Evolutionary conservation across 441 rosid species (phyloP), one percentile per base, ranked within the genome.

Genomic region (Geranium incanum): DNA sequence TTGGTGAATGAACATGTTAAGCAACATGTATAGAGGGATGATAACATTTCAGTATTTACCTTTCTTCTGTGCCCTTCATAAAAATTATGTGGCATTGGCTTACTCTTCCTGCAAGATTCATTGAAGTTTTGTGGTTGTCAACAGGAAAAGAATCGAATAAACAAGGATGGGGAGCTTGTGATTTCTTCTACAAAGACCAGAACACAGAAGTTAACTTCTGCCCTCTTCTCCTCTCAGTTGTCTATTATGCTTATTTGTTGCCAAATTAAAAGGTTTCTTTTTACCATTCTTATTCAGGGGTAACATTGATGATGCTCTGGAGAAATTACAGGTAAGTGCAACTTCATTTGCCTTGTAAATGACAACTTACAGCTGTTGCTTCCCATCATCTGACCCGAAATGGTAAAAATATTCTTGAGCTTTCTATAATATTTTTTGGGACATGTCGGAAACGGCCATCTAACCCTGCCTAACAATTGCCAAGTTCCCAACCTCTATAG

Each of bases 71-170:
- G 48, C 8, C 6, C 48, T 48, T 48, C 12, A 3, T 12, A 8
- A 7, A 48, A 6, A 48, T 7, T 48, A 48, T 12, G 7, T 48
- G 55, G 3, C 55, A 48, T 48, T 48, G 63, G 63, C 28, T 57
- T 57, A 57, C 28, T 19, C 9, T 6, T 5, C 19, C 63, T 57
- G 63, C 19, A 57, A 0, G 19, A 16, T 57, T 57, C 16, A 5
- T 15, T 57, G 63, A 36, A 28, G 7, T 57, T 39, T 43, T 77
- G 63, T 77, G 63, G 63, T 36, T 71, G 45, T 77, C 55, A 77
- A 77, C 85, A 95, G 97, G 98, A 95, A 83, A 95, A 93, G 84
- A 95, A 92, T 76, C 81, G 96, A 70, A 92, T 95, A 74, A 92
- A 95, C 86, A 89, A 84, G 84, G 98, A 95, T 23, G 97, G 98